Evolutionary conservation across 2,329 filamentous ascomycete species (phyloP).

Genomic region (Fusarium nodosum): DNA sequence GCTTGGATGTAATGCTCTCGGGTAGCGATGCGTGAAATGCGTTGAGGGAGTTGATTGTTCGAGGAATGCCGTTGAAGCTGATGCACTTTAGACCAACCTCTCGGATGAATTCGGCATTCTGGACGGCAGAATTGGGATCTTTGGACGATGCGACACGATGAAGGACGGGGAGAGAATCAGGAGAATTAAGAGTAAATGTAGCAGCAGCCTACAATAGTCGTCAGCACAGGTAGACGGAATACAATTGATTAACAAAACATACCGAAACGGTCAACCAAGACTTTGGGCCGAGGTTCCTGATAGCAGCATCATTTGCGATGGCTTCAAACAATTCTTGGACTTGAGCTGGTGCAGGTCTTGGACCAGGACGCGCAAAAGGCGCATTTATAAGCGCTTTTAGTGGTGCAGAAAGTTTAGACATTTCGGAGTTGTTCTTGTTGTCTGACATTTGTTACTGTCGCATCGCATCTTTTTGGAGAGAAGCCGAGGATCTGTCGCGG

Average conservation of each 20-base stretch:
- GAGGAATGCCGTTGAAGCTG: constrained; percentile 84
- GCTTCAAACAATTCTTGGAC: constrained; percentile 74
- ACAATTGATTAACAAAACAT: constrained; percentile 33
- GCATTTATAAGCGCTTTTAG: constrained; percentile 82
- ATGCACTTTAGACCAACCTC: constrained; percentile 83
- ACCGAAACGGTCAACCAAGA: constrained; percentile 78
- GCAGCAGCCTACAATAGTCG: constrained; percentile 72
- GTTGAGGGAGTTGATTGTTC: constrained; percentile 85
- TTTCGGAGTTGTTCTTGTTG: constrained; percentile 54
- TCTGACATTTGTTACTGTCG: constrained; percentile 33
- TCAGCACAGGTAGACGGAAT: constrained; percentile 5
- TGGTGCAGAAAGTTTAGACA: constrained; percentile 79
- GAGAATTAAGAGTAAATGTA: constrained; percentile 89
- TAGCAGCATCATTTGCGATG: constrained; percentile 73
- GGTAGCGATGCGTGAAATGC: constrained; percentile 77
- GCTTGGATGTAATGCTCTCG: constrained; percentile 62
- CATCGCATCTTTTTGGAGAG: not conserved
- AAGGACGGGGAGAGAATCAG: constrained; percentile 76
- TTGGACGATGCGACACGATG: constrained; percentile 63
- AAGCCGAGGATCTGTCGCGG: constrained; percentile 24
- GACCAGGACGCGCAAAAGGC: constrained; percentile 74
- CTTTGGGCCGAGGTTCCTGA: constrained; percentile 71
- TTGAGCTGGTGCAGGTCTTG: constrained; percentile 72
- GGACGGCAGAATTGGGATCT: constrained; percentile 51
- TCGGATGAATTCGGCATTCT: constrained; percentile 78